phyloP scores from a whole-genome alignment of 176 grass and related monocot genomes.

The Lolium perenne region DNA sequence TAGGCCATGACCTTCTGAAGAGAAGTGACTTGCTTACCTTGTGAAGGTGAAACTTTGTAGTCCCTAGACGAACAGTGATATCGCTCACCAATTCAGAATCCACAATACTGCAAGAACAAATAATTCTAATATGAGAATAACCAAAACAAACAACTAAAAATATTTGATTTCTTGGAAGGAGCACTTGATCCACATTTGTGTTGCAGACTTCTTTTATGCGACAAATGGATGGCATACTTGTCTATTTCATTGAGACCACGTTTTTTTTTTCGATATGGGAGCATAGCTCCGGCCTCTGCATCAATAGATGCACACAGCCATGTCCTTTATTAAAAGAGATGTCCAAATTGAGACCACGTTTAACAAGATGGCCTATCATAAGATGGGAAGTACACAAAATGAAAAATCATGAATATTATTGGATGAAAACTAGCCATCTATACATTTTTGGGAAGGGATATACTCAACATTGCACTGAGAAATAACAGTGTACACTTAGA shows the following conservation, averaged over 20 bases:
- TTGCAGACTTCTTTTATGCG: neutral
- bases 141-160: neutral
- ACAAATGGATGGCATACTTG: neutral
- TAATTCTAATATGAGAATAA: constrained; percentile 17
- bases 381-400: neutral
- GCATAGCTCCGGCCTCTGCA: too few relatives aligned
- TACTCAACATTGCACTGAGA: neutral
- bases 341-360: neutral
- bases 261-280: too few relatives aligned
- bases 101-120: constrained; percentile 71
- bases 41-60: constrained; percentile 87
- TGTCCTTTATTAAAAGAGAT: too few relatives aligned
- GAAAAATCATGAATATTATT: neutral
- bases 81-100: constrained; percentile 74
- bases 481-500: neutral
- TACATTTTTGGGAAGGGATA: neutral
- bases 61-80: constrained; percentile 75
- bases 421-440: neutral
- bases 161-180: neutral
- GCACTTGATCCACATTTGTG: neutral
- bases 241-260: neutral
- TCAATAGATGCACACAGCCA: too few relatives aligned
- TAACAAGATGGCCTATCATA: neutral
- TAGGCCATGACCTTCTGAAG: neutral
- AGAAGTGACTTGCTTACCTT: constrained; percentile 62